These are phyloP conservation scores for Fusarium tanahbumbuense DNA, from an alignment of 2,329 filamentous ascomycete species.

Conservation along the genomic window DNA sequence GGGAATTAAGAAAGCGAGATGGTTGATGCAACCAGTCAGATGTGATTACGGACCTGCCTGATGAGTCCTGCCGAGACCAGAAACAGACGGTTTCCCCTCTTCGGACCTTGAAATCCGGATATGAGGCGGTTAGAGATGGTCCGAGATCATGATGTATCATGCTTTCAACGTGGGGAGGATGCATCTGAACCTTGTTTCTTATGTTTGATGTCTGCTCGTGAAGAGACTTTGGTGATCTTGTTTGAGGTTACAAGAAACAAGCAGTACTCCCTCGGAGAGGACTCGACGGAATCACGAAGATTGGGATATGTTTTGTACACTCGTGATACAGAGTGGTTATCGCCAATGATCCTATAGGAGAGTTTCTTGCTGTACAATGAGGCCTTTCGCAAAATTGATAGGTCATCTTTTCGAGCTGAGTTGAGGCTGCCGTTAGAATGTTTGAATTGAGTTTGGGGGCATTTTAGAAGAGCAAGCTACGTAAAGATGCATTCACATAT, in stretches of 20 bases:
- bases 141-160: slow-evolving; percentile 34
- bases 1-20: slow-evolving; percentile 12
- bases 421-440: not conserved
- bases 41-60: slow-evolving; percentile 16
- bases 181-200: not conserved
- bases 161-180: slow-evolving; percentile 3
- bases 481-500: not conserved
- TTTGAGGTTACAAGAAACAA: not conserved
- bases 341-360: not conserved
- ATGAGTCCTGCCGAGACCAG: slow-evolving; percentile 23
- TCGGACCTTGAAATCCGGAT: slow-evolving; percentile 31
- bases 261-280: not conserved
- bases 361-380: not conserved
- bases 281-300: not conserved
- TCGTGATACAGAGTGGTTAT: not conserved
- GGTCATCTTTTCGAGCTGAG: not conserved
- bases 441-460: not conserved
- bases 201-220: not conserved
- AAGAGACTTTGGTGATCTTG: not conserved
- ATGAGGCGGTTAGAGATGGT: slow-evolving; percentile 22
- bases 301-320: not conserved
- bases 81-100: slow-evolving; percentile 19
- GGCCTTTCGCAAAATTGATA: not conserved
- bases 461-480: not conserved
- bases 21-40: not conserved